Evolutionary conservation across 306 rosid genomes (phyloP).

Genomic region (Prunus dulcis): DNA sequence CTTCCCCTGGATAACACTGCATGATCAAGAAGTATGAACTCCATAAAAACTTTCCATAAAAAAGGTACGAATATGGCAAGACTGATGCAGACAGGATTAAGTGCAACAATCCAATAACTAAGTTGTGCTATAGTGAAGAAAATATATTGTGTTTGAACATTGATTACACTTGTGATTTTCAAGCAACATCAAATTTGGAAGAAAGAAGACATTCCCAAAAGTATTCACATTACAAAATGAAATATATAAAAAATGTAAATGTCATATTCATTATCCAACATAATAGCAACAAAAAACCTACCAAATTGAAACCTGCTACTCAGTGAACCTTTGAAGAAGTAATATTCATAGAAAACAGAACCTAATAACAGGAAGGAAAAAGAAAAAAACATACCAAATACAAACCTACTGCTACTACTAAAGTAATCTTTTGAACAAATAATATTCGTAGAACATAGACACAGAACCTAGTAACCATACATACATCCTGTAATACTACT

Average conservation of each 20-base stretch:
- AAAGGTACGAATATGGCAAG: neutral
- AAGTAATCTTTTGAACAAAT: neutral
- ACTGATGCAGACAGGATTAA: neutral
- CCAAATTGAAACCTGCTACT: neutral
- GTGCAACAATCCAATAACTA: neutral
- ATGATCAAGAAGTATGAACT: conserved; percentile 32
- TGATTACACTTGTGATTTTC: neutral
- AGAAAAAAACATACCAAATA: neutral
- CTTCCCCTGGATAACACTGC: conserved; percentile 97
- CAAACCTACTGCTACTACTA: too few relatives aligned
- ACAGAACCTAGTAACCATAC: neutral
- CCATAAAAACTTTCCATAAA: conserved; percentile 20
- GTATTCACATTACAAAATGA: neutral
- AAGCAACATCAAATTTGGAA: neutral
- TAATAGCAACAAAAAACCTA: neutral
- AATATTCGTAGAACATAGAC: neutral
- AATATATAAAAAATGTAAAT: neutral
- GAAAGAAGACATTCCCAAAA: neutral
- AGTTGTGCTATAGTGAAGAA: neutral
- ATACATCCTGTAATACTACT: neutral
- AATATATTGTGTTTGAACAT: neutral
- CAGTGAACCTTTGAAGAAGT: neutral
- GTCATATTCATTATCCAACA: neutral
- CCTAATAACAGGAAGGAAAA: neutral
- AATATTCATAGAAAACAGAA: neutral